These are phyloP conservation scores for Mrakia gelida DNA, from an alignment of 768 basidiomycete genomes.

Conservation along the genomic window DNA sequence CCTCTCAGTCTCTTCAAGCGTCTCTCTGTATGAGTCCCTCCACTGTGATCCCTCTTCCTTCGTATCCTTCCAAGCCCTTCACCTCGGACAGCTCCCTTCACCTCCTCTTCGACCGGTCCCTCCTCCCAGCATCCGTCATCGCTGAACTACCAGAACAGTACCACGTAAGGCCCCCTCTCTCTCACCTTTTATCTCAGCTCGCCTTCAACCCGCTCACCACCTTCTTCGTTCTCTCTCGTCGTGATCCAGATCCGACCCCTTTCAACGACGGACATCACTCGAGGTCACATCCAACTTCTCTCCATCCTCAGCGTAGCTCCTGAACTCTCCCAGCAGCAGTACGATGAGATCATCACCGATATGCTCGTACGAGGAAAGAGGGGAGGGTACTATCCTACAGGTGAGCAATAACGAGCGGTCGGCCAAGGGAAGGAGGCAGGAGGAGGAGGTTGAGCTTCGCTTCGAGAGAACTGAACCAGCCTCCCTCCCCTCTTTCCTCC, in stretches of 20 bases:
- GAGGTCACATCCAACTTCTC: constrained; percentile 81
- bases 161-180: constrained; percentile 52
- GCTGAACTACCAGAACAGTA: constrained; percentile 60
- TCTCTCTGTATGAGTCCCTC: too few relatives aligned
- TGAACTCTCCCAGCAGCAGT: constrained; percentile 62
- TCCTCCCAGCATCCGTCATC: constrained; percentile 65
- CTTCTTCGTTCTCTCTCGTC: neutral
- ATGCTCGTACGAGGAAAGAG: constrained; percentile 21
- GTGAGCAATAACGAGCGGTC: neutral
- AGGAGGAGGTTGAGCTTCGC: neutral
- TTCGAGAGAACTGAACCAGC: neutral
- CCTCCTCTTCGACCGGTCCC: constrained; percentile 67
- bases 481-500: neutral
- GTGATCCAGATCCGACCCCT: constrained; percentile 77
- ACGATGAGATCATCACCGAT: constrained; percentile 46
- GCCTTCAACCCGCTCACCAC: too few relatives aligned
- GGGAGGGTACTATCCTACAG: constrained; percentile 29
- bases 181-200: neutral
- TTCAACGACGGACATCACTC: constrained; percentile 71
- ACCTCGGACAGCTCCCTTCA: constrained; percentile 65
- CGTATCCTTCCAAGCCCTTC: constrained; percentile 41
- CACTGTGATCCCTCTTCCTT: neutral
- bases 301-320: constrained; percentile 64
- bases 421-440: neutral
- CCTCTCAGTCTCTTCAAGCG: too few relatives aligned